These are phyloP conservation scores for Decorospora gaudefroyi DNA, from an alignment of 2,329 filamentous ascomycete genomes.

Conservation along the genomic window DNA sequence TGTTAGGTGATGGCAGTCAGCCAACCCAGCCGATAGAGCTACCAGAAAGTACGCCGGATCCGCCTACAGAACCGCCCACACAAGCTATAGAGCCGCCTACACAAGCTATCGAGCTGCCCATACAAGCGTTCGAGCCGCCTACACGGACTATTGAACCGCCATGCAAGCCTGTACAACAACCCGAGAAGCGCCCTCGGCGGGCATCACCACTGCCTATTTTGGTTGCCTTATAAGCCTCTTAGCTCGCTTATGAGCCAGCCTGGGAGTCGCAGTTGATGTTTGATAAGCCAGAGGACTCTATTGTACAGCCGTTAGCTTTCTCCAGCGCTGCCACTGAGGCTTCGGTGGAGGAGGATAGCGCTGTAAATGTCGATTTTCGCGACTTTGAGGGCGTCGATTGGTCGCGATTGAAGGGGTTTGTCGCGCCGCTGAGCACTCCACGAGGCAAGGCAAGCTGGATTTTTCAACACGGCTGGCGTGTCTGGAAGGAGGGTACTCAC, in stretches of 20 bases:
- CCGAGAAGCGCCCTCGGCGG: background rate
- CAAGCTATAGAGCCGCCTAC: background rate
- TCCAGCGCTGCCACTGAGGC: background rate
- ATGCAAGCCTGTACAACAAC: background rate
- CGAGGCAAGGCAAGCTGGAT: constrained; percentile 2
- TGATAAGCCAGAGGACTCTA: background rate
- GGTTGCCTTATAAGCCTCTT: background rate
- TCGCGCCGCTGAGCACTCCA: background rate
- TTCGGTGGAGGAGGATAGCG: background rate
- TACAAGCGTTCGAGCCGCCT: background rate
- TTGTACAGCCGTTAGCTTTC: background rate
- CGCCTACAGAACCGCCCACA: background rate
- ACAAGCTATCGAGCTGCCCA: background rate
- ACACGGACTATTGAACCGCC: background rate
- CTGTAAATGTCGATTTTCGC: background rate
- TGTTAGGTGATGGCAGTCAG: background rate
- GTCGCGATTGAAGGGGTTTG: background rate
- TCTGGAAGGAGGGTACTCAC: background rate
- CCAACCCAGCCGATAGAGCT: constrained; percentile 1
- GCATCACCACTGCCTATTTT: background rate
- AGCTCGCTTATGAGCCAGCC: background rate
- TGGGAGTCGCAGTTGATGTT: background rate
- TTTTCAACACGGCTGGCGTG: background rate
- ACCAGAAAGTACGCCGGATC: background rate
- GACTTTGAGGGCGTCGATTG: background rate